Conservation (phyloP, 1,284 basidiomycete genomes). For the Cryptococcus maquisensis region DNA sequence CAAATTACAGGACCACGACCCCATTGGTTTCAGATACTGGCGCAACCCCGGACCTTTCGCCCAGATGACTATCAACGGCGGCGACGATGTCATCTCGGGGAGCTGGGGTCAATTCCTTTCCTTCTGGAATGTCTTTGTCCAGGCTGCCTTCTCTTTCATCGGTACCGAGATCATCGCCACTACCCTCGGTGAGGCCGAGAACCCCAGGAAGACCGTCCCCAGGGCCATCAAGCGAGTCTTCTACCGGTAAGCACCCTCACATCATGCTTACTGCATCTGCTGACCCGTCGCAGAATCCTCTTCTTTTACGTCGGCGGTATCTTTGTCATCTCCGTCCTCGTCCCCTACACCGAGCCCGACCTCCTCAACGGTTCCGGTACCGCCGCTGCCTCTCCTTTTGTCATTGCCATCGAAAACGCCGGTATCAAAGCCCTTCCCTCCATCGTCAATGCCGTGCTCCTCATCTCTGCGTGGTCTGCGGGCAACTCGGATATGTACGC, state of each 20-base stretch:
- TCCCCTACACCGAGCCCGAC: constrained; percentile 58
- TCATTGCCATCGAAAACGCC: constrained; percentile 62
- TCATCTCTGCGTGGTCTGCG: constrained; percentile 27
- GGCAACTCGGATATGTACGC: constrained; percentile 26
- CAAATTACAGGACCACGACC: constrained; percentile 35
- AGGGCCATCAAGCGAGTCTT: constrained; percentile 49
- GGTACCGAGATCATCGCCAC: constrained; percentile 26
- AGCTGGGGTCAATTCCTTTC: constrained; percentile 6
- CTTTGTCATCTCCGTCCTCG: constrained; percentile 65
- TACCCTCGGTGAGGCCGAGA: constrained; percentile 30
- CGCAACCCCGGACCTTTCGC: constrained; percentile 30
- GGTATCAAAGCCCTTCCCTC: constrained; percentile 67
- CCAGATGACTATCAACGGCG: constrained; percentile 14
- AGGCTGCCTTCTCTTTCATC: constrained; percentile 27
- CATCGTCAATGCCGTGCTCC: constrained; percentile 47
- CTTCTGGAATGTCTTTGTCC: constrained; percentile 4
- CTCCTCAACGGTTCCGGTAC: constrained; percentile 57
- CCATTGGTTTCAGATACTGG: constrained; percentile 59
- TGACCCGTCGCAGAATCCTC: constrained; percentile 63
- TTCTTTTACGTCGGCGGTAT: constrained; percentile 59
- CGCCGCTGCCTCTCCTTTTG: constrained; percentile 68
- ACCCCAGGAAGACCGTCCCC: constrained; percentile 30
- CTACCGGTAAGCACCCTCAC: background rate
- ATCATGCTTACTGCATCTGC: background rate
- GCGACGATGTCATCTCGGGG: constrained; percentile 20